Conservation (phyloP, 2,329 filamentous ascomycete species). For the Trichoderma harzianum region DNA sequence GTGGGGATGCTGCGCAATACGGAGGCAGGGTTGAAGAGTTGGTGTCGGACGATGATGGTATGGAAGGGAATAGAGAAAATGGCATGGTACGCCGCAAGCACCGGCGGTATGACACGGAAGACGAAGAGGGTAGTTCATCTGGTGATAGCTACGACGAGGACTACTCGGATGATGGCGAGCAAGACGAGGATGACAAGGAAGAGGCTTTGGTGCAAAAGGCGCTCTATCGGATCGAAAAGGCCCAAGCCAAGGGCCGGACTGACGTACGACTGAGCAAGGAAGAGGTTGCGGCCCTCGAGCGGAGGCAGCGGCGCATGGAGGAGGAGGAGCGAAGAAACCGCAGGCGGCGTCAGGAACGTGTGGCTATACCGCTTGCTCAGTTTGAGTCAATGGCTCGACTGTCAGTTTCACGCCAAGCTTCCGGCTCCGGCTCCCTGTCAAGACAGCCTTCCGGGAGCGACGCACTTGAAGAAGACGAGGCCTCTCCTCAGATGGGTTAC, state of each 20-base stretch:
- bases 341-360: conserved; percentile 44
- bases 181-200: conserved; percentile 49
- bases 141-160: conserved; percentile 32
- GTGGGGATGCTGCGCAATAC: conserved; percentile 43
- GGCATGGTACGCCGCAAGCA: conserved; percentile 40
- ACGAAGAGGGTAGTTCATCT: conserved; percentile 28
- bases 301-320: conserved; percentile 58
- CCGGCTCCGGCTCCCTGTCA: not conserved
- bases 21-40: conserved; percentile 61
- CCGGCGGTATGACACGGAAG: conserved; percentile 30
- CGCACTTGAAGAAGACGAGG: conserved; percentile 34
- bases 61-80: conserved; percentile 46
- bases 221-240: conserved; percentile 73
- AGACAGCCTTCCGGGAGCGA: conserved; percentile 27
- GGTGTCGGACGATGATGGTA: conserved; percentile 58
- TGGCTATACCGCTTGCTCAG: conserved; percentile 52
- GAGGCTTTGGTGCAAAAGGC: conserved; percentile 75
- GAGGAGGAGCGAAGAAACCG: conserved; percentile 39
- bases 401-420: conserved; percentile 18
- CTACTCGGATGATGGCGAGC: conserved; percentile 32
- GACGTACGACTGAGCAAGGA: conserved; percentile 78
- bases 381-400: conserved; percentile 42
- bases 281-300: conserved; percentile 77
- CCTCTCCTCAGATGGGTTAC: conserved; percentile 49
- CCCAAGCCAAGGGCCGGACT: conserved; percentile 69